Evolutionary conservation across 305 asterid genomes (phyloP).

Genomic region (Fraxinus angustifolia): DNA sequence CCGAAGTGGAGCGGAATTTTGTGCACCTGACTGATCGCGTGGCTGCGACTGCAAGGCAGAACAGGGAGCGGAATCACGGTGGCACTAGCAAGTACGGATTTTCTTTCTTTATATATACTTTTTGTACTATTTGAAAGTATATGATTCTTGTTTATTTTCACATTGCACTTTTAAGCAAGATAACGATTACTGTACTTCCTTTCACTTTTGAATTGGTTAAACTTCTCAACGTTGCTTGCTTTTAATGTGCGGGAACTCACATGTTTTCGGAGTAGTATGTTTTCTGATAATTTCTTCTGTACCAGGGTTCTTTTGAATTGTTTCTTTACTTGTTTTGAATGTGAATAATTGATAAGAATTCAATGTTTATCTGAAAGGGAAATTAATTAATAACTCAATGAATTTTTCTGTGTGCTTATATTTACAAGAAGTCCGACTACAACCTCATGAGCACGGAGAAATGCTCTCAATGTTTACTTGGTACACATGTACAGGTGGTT

Average conservation of each 20-base stretch:
- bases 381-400: background rate
- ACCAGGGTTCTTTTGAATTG: background rate
- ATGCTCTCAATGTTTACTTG: background rate
- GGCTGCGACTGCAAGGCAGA: constrained; percentile 15
- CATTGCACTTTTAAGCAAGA: constrained; percentile 8
- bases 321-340: background rate
- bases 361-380: background rate
- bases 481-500: background rate
- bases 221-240: background rate
- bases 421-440: background rate
- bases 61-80: constrained; percentile 23
- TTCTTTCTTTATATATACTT: constrained; percentile 20
- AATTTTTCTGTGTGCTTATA: background rate
- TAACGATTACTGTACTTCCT: background rate
- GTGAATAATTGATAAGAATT: background rate
- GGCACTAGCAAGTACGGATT: constrained; percentile 44
- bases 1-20: constrained; percentile 17
- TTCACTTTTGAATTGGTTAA: background rate
- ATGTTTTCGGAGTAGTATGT: background rate
- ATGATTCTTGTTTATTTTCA: constrained; percentile 22
- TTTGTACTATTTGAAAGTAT: constrained; percentile 1
- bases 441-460: background rate
- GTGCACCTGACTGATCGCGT: constrained; percentile 19
- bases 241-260: background rate
- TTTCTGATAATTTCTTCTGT: background rate